Base-by-base conservation (phyloP, 2,329 filamentous ascomycete genomes). In the Diaporthe destruens region DNA sequence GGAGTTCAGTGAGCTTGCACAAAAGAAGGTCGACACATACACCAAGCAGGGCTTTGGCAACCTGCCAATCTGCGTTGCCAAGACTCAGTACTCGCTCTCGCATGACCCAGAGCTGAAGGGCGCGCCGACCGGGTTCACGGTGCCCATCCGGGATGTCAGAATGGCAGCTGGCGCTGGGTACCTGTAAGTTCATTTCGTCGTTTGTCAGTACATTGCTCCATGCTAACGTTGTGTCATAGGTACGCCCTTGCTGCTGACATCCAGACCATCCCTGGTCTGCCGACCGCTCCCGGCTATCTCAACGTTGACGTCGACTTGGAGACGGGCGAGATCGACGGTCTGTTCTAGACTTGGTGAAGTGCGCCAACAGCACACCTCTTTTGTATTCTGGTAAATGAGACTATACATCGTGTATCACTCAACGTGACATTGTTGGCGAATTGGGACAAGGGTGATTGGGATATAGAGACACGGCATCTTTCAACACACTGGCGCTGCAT, bases 171-270 rank as follows among this genome's bases (percentile, higher is more conserved):
- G 96, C 80, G 96, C 94, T 75, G 96, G 96, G 75, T 98, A 98
- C 82, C 85, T 98, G 88, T 94, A 84, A 89, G 91, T 86, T 74
- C 71, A 51, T 20, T 29, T 16, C 8, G 12, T 25, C 49, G n/a
- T 56, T 23, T 18, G 2, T 14, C 29, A 44, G 32, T 69, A 4
- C 65, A 8, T 51, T 23, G 9, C 6, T 73, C 16, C 29, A 29
- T 56, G 76, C 83, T 87, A 80, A 87, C 75, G 66, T 9, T 8
- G 8, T 12, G n/a, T 3, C 44, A 70, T 59, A 93, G 93, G 69
- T 98, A 98, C 78, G 96, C 96, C 8, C 88, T 98, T 74, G 96
- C 96, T 69, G 96, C 96, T 18, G 96, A 99, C 80, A 98, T 99
- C 76, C 96, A 98, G 87, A 99, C 96, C 1, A 99, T 99, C 76